phyloP scores from a whole-genome alignment of 495 filamentous ascomycete species.

The Cercophora samala region DNA sequence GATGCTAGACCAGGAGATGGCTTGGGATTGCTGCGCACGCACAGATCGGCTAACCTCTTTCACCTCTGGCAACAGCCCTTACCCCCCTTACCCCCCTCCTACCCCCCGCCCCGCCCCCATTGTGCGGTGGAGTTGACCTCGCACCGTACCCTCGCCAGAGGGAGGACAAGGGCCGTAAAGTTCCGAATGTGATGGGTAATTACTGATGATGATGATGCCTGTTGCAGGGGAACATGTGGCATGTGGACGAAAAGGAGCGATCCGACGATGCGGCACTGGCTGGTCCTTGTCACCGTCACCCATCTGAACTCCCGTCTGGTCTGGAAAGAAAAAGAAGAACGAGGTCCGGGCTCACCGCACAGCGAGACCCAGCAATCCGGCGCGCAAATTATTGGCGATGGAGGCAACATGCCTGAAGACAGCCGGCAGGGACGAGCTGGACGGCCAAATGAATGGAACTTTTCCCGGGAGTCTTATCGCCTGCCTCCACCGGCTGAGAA shows the following conservation, averaged over 20 bases:
- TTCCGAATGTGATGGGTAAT: too few species aligned
- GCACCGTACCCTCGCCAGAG: neutral
- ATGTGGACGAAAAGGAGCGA: neutral
- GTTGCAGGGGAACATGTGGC: neutral
- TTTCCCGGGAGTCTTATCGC: neutral
- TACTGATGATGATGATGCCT: too few species aligned
- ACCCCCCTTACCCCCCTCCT: neutral
- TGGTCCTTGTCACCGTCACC: neutral
- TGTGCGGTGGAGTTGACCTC: neutral
- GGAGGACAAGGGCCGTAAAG: constrained; percentile 4
- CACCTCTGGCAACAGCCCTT: neutral
- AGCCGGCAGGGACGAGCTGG: neutral
- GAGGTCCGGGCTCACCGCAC: neutral
- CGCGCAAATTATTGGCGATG: neutral
- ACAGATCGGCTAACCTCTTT: constrained; percentile 2
- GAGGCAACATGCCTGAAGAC: neutral
- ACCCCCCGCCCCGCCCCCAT: neutral
- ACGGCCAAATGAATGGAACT: neutral
- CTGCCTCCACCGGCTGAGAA: constrained; percentile 6
- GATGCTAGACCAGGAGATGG: neutral
- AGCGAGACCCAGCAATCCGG: neutral
- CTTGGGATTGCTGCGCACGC: constrained; percentile 4
- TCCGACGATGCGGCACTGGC: neutral
- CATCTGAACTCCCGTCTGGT: neutral
- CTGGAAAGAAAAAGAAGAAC: neutral